These are phyloP conservation scores for Capsella rubella DNA, from an alignment of 441 rosid genomes.

Conservation along the genomic window DNA sequence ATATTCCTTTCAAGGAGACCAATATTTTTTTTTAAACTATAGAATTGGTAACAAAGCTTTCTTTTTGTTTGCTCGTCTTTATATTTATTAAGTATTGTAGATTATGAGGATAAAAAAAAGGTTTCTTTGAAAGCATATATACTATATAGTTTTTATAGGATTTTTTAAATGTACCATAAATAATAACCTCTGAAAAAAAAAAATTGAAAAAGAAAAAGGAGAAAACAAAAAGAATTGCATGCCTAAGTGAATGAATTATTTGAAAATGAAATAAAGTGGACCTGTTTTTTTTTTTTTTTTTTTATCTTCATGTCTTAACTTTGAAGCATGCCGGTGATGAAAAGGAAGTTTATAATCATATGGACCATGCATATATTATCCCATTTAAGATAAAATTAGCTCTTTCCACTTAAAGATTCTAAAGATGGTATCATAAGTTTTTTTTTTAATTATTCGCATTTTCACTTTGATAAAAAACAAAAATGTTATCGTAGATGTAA, in stretches of 20 bases:
- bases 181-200: not conserved
- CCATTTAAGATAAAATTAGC: not conserved
- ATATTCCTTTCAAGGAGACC: no score
- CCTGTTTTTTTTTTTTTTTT: constrained; percentile 29
- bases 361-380: constrained; percentile 38
- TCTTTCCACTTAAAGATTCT: constrained; percentile 16
- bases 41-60: not conserved
- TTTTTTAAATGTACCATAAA: constrained; percentile 1
- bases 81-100: no score
- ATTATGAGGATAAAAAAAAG: not conserved
- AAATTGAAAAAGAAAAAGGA: constrained; percentile 35
- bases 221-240: constrained; percentile 48
- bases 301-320: constrained; percentile 45
- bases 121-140: constrained; percentile 5
- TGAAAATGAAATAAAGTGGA: constrained; percentile 48
- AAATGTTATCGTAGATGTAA: not conserved
- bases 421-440: not conserved
- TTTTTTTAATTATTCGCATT: not conserved
- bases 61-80: no score
- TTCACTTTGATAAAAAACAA: not conserved
- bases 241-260: constrained; percentile 47
- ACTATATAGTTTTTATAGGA: not conserved
- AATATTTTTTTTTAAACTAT: not conserved
- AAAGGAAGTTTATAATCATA: constrained; percentile 40
- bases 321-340: constrained; percentile 52